Evolutionary conservation across 305 asterid species (phyloP), one percentile per base, ranked within the genome.

Genomic region (Coffea humblotiana): DNA sequence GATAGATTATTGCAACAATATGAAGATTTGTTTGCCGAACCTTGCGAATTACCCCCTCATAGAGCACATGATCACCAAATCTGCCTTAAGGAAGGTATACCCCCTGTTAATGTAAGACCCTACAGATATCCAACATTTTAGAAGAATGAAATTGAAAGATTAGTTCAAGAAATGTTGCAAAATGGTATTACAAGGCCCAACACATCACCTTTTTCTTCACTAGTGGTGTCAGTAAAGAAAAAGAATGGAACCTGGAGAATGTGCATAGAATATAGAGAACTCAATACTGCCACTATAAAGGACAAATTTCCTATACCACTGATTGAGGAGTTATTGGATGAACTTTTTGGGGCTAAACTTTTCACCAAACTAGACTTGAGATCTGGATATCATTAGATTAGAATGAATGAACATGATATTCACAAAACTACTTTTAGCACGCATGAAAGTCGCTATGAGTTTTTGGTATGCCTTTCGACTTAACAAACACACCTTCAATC

Each of bases 351-450:
- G 0, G 61, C 83, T 1, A 9, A 8, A 0, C 6, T 11, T 4
- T 84, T 78, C 19, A 47, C 79, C 11, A 78, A 84, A 4, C 21
- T 83, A 0, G 85, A 83, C 19, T 8, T 75, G 0, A 49, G 83
- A 0, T 4, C 64, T 1, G 83, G 78, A 0, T 69, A 78, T 60
- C 78, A 74, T 54, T 71, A 76, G 1, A 77, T 82, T 13, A 10
- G 49, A 8, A 47, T 47, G 51, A 8, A 47, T 5, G 12, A 8
- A 6, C 9, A 8, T 0, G 51, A 47, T 1, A 47, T 47, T 47
- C 1, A 10, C 7, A 47, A 47, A 8, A 47, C 1, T 6, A 2
- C 51, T 5, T 47, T 47, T 8, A 6, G 51, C 0, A 5, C 51
- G 0, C 51, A 47, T 8, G 2, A 47, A 1, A 8, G 51, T 47